Conservation (phyloP, 2,329 filamentous ascomycete species). For the Colletotrichum sojae region DNA sequence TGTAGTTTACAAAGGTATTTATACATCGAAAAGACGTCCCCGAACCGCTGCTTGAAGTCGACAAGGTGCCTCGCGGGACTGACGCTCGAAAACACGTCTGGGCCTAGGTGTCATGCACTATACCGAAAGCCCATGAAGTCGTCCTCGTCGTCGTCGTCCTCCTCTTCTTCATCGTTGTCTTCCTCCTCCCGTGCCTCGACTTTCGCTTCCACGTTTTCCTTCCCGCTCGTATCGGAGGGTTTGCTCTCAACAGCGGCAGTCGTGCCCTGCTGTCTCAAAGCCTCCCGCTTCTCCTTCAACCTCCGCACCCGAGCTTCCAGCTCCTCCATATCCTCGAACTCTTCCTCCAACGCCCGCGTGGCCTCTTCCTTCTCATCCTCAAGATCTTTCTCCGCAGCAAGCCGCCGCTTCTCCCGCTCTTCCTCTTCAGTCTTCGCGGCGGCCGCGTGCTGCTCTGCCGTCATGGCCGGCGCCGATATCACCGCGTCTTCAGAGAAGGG, state of each 20-base stretch:
- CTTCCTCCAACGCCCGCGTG: conserved; percentile 78
- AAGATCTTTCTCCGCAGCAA: conserved; percentile 67
- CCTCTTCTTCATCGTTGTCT: conserved; percentile 52
- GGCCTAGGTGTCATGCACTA: conserved; percentile 44
- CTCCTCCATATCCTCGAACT: conserved; percentile 87
- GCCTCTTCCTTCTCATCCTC: conserved; percentile 84
- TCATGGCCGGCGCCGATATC: conserved; percentile 79
- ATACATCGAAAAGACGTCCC: conserved; percentile 31
- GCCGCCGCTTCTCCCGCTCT: conserved; percentile 65
- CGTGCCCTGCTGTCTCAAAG: conserved; percentile 64
- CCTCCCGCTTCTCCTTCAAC: conserved; percentile 80
- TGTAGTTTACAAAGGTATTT: conserved; percentile 34
- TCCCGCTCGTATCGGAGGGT: conserved; percentile 41
- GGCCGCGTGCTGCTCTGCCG: conserved; percentile 72
- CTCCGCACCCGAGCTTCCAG: conserved; percentile 79
- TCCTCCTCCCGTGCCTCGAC: conserved; percentile 45
- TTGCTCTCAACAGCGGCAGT: conserved; percentile 43
- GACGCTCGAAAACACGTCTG: background rate
- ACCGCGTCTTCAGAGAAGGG: conserved; percentile 65
- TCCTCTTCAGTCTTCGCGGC: conserved; percentile 66
- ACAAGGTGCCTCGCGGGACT: too few relatives aligned
- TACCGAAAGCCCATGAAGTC: conserved; percentile 74
- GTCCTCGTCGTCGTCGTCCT: conserved; percentile 61
- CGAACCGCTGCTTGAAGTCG: background rate
- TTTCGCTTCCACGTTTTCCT: conserved; percentile 49